Evolutionary conservation across 2,329 filamentous ascomycete species (phyloP), one percentile per base, ranked within the genome.

Genomic region (Parastagonospora avenae): DNA sequence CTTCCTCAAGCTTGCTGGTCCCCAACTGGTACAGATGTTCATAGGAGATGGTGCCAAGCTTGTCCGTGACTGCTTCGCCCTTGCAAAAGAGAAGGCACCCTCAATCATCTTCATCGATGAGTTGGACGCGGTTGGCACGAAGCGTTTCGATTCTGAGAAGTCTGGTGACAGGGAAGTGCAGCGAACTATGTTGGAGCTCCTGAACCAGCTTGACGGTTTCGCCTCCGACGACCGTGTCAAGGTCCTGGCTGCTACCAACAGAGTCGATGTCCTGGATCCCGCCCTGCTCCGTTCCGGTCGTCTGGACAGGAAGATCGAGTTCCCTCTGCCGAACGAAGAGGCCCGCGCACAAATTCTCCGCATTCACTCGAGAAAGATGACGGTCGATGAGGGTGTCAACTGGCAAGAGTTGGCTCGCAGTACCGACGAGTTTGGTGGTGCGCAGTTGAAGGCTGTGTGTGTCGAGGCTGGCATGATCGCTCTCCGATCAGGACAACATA

Each of bases 31-130:
- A 28, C 94, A 99, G 76, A 99, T 97, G 94, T 99, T 97, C 75
- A 99, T 99, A 35, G 94, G 94, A 74, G 95, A 99, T 64, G 94
- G 94, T 68, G 94, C 95, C 37, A 99, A 99, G 79, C 85, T 99
- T 28, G 94, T 99, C 36, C 90, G 94, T 52, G 94, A 99, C 79
- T 96, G 91, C 77, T 99, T 99, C 73, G 94, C 94, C 2, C 82
- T 99, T 11, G 94, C 94, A 46, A 99, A 99, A 76, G 94, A 99
- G 77, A 99, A 99, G 82, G 94, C 94, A 0, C 95, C 94, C 0
- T 92, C 94, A 51, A 99, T 99, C 76, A 99, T 99, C 76, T 99
- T 99, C 82, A 97, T 99, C 68, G 94, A 99, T 78, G 94, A 99
- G 77, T 80, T 99, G 58, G 94, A 99, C 73, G 94, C 94, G 50